Percentiles rank a stretch among this genome's conserved stretches.
phyloP scores from a whole-genome alignment of 371 early-diverging fungal genomes.

The Mucor saturninus region DNA sequence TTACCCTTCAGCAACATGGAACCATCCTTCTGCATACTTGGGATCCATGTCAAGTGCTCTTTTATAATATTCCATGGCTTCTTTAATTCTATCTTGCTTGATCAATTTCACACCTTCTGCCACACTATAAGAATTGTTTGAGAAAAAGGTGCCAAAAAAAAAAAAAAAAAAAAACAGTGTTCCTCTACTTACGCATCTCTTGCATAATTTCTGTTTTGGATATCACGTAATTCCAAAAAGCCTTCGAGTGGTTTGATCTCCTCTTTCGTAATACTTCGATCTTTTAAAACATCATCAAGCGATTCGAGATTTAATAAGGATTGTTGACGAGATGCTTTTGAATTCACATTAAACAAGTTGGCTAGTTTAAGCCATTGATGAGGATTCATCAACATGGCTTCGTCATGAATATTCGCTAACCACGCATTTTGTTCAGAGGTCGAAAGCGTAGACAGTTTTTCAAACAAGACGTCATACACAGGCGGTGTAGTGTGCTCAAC shows the following conservation, averaged over 20 bases:
- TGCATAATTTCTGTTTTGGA: slow-evolving; percentile 54
- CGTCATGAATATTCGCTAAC: slow-evolving; percentile 39
- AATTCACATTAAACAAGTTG: slow-evolving; percentile 45
- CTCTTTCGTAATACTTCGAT: slow-evolving; percentile 15
- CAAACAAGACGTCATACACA: slow-evolving; percentile 18
- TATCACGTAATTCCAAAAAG: slow-evolving; percentile 45
- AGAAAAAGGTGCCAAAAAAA: neutral
- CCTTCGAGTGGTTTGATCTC: slow-evolving; percentile 34
- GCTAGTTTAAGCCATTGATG: slow-evolving; percentile 52
- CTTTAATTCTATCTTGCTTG: slow-evolving; percentile 32
- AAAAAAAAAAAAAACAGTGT: neutral
- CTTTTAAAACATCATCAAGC: slow-evolving; percentile 16
- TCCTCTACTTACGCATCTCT: slow-evolving; percentile 43
- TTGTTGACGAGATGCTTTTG: slow-evolving; percentile 38
- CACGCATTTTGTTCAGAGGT: slow-evolving; percentile 36
- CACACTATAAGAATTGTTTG: slow-evolving; percentile 29
- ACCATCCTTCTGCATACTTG: slow-evolving; percentile 56
- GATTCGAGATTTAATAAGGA: slow-evolving; percentile 24
- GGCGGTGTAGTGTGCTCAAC: neutral
- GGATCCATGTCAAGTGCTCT: slow-evolving; percentile 58
- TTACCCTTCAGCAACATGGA: slow-evolving; percentile 53
- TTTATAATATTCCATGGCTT: slow-evolving; percentile 50
- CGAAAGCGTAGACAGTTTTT: slow-evolving; percentile 23
- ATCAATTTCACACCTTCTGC: slow-evolving; percentile 43
- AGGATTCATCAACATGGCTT: slow-evolving; percentile 44